Percentiles rank a stretch among this genome's conserved stretches.
Evolutionary conservation across 805 yeast genomes (phyloP).

Genomic region (Maudiozyma saulgeensis): DNA sequence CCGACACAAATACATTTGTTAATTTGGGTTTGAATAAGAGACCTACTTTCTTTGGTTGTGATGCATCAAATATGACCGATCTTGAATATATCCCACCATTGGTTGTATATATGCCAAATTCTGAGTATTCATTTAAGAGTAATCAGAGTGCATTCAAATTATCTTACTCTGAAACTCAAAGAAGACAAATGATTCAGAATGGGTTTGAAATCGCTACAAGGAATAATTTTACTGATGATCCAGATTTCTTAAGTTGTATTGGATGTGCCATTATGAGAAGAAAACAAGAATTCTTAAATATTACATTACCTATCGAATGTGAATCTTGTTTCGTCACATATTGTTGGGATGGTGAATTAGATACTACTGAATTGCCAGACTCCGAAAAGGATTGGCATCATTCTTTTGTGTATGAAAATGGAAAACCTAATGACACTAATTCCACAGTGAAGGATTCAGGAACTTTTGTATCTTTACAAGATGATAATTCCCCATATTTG

Average conservation of each 20-base stretch:
- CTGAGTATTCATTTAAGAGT: constrained; percentile 53
- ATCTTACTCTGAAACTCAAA: constrained; percentile 49
- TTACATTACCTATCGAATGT: constrained; percentile 59
- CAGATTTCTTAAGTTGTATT: constrained; percentile 63
- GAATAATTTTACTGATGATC: constrained; percentile 56
- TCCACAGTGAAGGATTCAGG: background rate
- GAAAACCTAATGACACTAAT: background rate
- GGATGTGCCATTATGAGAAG: constrained; percentile 79
- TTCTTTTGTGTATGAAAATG: constrained; percentile 11
- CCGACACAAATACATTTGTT: constrained; percentile 53
- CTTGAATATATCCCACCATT: constrained; percentile 57
- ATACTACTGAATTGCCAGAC: constrained; percentile 25
- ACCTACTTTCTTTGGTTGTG: constrained; percentile 82
- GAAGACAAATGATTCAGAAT: constrained; percentile 52
- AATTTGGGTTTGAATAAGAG: constrained; percentile 50
- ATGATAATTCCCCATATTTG: constrained; percentile 4
- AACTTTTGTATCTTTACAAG: background rate
- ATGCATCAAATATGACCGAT: constrained; percentile 52
- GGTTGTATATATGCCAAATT: constrained; percentile 67
- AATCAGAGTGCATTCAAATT: constrained; percentile 66
- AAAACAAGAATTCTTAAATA: constrained; percentile 57
- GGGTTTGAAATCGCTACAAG: constrained; percentile 66
- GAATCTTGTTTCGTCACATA: constrained; percentile 56
- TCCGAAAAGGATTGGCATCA: constrained; percentile 10
- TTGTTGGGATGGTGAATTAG: constrained; percentile 50